A percentile compares a stretch with the other conserved stretches of the same genome.
Conservation (phyloP, 495 filamentous ascomycete species). For the Penicillium pulvis region DNA sequence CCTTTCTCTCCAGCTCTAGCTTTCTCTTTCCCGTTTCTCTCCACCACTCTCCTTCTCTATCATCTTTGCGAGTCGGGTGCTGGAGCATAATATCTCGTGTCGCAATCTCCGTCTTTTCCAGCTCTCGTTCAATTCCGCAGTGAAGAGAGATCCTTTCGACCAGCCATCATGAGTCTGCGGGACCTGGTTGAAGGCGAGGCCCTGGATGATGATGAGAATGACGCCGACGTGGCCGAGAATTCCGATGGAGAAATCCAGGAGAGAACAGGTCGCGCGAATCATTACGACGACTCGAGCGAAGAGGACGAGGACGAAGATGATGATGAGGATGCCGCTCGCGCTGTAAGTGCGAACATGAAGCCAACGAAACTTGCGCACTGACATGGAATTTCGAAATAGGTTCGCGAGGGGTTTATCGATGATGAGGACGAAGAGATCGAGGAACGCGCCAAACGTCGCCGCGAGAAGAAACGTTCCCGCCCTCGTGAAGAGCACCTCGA, state of each 20-base stretch:
- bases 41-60: slow-evolving; percentile 8
- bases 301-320: slow-evolving; percentile 98
- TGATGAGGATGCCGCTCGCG: slow-evolving; percentile 72
- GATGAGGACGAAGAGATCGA: slow-evolving; percentile 87
- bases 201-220: slow-evolving; percentile 86
- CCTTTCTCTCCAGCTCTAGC: slow-evolving; percentile 14
- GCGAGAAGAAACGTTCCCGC: slow-evolving; percentile 51
- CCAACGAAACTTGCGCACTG: slow-evolving; percentile 6
- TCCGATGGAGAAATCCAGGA: slow-evolving; percentile 63
- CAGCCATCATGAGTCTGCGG: slow-evolving; percentile 67
- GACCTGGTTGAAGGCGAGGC: slow-evolving; percentile 84
- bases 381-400: slow-evolving; percentile 44
- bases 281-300: slow-evolving; percentile 81
- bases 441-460: slow-evolving; percentile 60
- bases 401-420: slow-evolving; percentile 94
- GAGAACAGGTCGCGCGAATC: slow-evolving; percentile 40
- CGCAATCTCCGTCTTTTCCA: neutral
- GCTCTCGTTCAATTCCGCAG: slow-evolving; percentile 13
- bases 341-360: slow-evolving; percentile 35
- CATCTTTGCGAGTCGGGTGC: slow-evolving; percentile 3
- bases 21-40: slow-evolving; percentile 10
- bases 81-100: neutral
- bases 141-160: slow-evolving; percentile 26
- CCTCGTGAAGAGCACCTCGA: slow-evolving; percentile 82
- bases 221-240: slow-evolving; percentile 84